Conservation (phyloP, 2,329 filamentous ascomycete species). For the Huntiella savannae region DNA sequence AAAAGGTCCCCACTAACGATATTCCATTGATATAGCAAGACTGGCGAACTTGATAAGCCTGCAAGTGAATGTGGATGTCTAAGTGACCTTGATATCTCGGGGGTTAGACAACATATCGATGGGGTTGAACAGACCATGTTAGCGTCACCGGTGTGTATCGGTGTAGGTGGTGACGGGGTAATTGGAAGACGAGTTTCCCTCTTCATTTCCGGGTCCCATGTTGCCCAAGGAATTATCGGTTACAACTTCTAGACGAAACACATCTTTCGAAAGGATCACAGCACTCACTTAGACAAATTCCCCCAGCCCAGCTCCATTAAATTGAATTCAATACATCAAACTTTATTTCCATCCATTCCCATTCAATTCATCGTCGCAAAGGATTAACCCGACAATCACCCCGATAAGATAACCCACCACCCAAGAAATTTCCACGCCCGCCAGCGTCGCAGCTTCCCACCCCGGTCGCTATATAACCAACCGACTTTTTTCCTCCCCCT, state of each 20-base stretch:
- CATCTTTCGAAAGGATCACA: neutral
- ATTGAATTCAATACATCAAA: neutral
- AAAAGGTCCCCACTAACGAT: neutral
- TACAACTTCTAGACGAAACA: constrained; percentile 20
- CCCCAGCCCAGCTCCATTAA: neutral
- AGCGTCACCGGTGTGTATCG: constrained; percentile 22
- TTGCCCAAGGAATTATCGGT: constrained; percentile 31
- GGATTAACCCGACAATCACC: constrained; percentile 3
- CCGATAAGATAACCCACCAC: constrained; percentile 2
- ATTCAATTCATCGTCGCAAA: neutral
- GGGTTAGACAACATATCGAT: neutral
- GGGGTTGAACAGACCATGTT: constrained; percentile 14
- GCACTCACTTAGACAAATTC: neutral
- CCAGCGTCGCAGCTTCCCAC: neutral
- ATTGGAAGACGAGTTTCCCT: constrained; percentile 30
- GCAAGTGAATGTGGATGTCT: constrained; percentile 24
- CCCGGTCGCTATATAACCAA: neutral
- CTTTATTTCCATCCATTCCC: neutral
- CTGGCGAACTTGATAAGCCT: constrained; percentile 16
- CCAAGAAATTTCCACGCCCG: neutral
- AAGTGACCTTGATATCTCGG: constrained; percentile 1
- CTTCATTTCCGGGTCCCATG: constrained; percentile 15
- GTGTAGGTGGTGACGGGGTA: constrained; percentile 27
- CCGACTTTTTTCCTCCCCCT: neutral
- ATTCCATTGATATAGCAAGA: constrained; percentile 3